Evolutionary conservation across 2,329 filamentous ascomycete genomes (phyloP).

Genomic region (Paecilomyces sp.): DNA sequence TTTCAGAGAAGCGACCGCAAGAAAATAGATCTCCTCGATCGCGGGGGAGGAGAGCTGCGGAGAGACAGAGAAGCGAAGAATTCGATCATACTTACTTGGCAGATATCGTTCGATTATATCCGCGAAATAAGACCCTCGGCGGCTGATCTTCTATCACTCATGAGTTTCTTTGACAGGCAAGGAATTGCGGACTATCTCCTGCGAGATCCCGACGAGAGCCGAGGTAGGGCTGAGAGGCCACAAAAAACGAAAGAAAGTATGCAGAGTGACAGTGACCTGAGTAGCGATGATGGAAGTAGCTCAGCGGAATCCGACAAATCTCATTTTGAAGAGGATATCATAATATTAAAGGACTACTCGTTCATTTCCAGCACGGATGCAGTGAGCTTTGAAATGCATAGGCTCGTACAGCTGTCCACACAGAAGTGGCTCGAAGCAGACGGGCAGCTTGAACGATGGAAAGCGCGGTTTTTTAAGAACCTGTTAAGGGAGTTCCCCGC

Average conservation of each 20-base stretch:
- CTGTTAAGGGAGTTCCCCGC: constrained; percentile 13
- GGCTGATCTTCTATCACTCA: constrained; percentile 17
- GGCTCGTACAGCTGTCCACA: constrained; percentile 18
- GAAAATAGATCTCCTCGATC: constrained; percentile 17
- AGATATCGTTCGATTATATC: constrained; percentile 27
- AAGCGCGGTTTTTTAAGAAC: constrained; percentile 13
- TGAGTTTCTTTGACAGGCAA: constrained; percentile 23
- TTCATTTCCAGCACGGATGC: constrained; percentile 10
- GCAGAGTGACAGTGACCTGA: background rate
- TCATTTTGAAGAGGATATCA: constrained; percentile 13
- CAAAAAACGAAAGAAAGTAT: background rate
- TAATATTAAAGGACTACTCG: constrained; percentile 12
- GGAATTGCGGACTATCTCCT: constrained; percentile 16
- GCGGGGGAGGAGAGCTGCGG: constrained; percentile 15
- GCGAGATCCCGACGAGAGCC: background rate
- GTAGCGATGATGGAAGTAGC: constrained; percentile 1
- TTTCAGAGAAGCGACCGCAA: constrained; percentile 26
- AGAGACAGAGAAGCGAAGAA: constrained; percentile 16
- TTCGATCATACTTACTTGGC: constrained; percentile 22
- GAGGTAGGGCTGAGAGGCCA: background rate
- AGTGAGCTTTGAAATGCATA: constrained; percentile 17
- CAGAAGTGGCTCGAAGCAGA: constrained; percentile 18
- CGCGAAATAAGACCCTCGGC: constrained; percentile 13
- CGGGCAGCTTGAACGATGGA: constrained; percentile 17
- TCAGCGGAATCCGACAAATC: too few species aligned